Base-by-base conservation (phyloP, 2,329 filamentous ascomycete genomes). In the Stylonectria norvegica region DNA sequence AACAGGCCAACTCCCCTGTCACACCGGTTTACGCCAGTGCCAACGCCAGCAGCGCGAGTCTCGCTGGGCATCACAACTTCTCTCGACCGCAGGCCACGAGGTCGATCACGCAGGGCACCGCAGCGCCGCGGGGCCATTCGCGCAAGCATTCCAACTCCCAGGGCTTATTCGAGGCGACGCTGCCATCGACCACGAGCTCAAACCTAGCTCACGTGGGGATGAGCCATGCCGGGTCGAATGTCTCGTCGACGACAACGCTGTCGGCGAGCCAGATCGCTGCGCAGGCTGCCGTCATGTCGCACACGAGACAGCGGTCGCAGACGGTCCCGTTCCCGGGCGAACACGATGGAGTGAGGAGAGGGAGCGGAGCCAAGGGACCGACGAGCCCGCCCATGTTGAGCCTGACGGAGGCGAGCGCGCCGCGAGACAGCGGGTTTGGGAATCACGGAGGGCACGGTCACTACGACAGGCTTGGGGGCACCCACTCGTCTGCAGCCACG, bases 231-330 rank as follows among this genome's bases (percentile, higher is more conserved):
- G 59, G 63, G 56, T 81, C 63, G 64, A 66, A 65, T 30, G 60
- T 62, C 14, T 53, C 56, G 11, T 55, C 57, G 29, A 60, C 56
- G 30, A 50, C 63, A 10, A 61, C 70, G 18, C 64, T 79, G 46
- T 74, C 75, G 2, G 80, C 85, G n/a, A 88, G 85, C 62, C 83
- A 88, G 62, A 88, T 89, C 49, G 86, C 86, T 27, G 86, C 86
- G 14, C 86, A 89, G 64, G 81, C 86, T 8, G 86, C 86, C 40
- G 81, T 85, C 57, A 81, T 87, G 68, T 78, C 78, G 22, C 77
- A 83, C 55, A 60, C 64, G 32, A 73, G 86, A 15, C 85, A 88
- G 60, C 78, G 86, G 37, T 89, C 85, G 11, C 83, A 86, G 61
- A 89, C 86, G 0, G 79, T 86, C 7, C 81, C 86, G 5, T 73